These are phyloP conservation scores for Lunasporangiospora selenospora DNA, from an alignment of 192 early-diverging fungal species.

Conservation along the genomic window DNA sequence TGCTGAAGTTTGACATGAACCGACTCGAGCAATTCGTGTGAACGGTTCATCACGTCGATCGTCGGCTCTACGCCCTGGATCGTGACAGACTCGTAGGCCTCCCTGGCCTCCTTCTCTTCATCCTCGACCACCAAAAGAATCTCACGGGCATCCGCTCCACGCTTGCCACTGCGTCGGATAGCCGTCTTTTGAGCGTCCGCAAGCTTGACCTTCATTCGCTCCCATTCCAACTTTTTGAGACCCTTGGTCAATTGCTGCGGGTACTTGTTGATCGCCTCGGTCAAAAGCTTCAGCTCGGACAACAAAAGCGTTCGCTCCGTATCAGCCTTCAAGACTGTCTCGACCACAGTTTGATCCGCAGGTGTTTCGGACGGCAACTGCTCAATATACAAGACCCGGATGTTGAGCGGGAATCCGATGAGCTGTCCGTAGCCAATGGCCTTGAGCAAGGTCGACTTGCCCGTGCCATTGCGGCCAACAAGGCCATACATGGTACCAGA, in stretches of 20 bases:
- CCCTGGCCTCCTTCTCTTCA: constrained; percentile 34
- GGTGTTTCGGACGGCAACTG: constrained; percentile 71
- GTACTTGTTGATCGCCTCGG: constrained; percentile 54
- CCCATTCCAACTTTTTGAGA: constrained; percentile 52
- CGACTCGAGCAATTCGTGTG: constrained; percentile 61
- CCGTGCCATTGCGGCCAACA: constrained; percentile 80
- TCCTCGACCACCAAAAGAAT: constrained; percentile 53
- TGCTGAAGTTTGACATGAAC: constrained; percentile 66
- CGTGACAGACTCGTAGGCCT: constrained; percentile 42
- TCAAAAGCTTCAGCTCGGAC: constrained; percentile 53
- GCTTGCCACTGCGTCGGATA: constrained; percentile 67
- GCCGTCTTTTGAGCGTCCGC: constrained; percentile 64
- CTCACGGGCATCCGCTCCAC: constrained; percentile 67
- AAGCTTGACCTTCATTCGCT: constrained; percentile 48
- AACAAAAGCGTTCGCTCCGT: constrained; percentile 59
- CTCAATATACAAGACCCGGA: constrained; percentile 81
- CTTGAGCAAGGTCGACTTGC: constrained; percentile 75
- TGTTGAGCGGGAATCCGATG: constrained; percentile 84
- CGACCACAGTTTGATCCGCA: constrained; percentile 57
- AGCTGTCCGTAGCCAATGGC: constrained; percentile 67
- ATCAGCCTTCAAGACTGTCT: constrained; percentile 71
- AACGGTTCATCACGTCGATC: constrained; percentile 62
- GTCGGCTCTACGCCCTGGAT: constrained; percentile 37
- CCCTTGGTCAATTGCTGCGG: constrained; percentile 50
- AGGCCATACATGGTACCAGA: constrained; percentile 80